Evolutionary conservation across 164 flowering plant genomes (phyloP), one percentile per base, ranked within the genome.

Genomic region (Paratinospora sagittata): DNA sequence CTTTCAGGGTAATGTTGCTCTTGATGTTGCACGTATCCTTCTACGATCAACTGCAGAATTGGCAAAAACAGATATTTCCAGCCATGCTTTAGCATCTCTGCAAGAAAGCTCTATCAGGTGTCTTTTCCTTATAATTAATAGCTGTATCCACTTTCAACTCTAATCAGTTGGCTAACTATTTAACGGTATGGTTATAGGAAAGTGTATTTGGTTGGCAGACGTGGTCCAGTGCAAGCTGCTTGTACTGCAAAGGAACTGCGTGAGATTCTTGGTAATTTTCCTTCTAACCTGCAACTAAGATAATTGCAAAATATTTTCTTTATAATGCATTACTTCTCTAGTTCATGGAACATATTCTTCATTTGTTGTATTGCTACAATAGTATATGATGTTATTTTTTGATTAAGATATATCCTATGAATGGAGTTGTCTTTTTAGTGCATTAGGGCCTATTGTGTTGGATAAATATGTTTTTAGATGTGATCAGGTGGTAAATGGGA

Each of bases 201-300:
- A 81, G 97, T 96, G 26, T 90, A 84, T 84, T 81, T 96, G 77
- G 93, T 93, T 70, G 99, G 99, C 66, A 85, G 99, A 78, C 99
- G 99, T 65, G 98, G 97, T 74, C 98, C 98, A 68, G 95, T 82
- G 67, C 99, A 96, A 79, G 98, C 97, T 67, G 99, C 99, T 71
- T 96, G 92, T 75, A 96, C 98, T 64, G 92, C 99, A 63, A 92
- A 93, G 77, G 99, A 95, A 78, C 77, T 92, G 24, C 97, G 99
- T 33, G 99, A 95, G 86, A 63, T 95, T 77, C 93, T 91, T 74
- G 97, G 99, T 95, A 82, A 76, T 77, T 70, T 52, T 14, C n/a
- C n/a, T n/a, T n/a, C 37, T 21, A 33, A 47, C 8, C 21, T n/a
- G 13, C 63, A 23, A 16, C 23, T 63, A 6, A 37, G 23, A 58